Base-by-base conservation (phyloP, 345 rosid species). In the Cardamine chenopodiifolia region DNA sequence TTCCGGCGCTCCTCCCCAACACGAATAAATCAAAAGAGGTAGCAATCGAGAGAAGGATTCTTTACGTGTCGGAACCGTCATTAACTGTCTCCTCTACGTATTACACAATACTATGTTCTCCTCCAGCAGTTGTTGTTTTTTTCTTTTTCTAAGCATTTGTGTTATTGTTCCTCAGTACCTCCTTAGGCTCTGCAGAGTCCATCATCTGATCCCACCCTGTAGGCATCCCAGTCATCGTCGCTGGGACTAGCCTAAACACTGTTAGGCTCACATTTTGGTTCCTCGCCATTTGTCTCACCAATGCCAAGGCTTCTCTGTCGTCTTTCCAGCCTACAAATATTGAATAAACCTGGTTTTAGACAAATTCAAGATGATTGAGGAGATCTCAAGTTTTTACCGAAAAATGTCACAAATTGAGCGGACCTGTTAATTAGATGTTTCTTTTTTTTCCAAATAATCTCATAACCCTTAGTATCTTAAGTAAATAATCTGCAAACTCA, bases 311-410 rank as follows among this genome's bases (percentile, higher is more conserved):
- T 60, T 87, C 97, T 8, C 86, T 62, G 23, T 89, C 93, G 35
- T 91, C 97, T 6, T 34, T 75, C 0, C 93, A 91, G 0, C 97
- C 93, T 3, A 84, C 71, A 74, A 86, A 91, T 11, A 91, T 45
- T 72, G 82, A 8, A 17, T 76, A 64, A 0, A 81, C 61, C 69
- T 67, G 31, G 61, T 74, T 73, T 63, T 7, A 44, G 17, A 49
- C 28, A 65, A 35, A 66, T 40, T 42, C 32, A 64, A 72, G 34
- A 73, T 64, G 35, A 62, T 26, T 62, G 12, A 25, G 53, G 31
- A 62, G 29, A 72, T 61, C 60, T 37, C 17, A 20, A 44, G 54
- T 28, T 17, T 37, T 39, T 47, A 50, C 7, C 22, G 14, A 14
- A 49, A 44, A 54, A 40, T 2, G 20, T 39, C n/a, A 50, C 49